A percentile compares a stretch with the other conserved stretches of the same genome.
These are phyloP conservation scores for Hylodesmum podocarpum DNA, from an alignment of 306 rosid genomes.

Conservation along the genomic window DNA sequence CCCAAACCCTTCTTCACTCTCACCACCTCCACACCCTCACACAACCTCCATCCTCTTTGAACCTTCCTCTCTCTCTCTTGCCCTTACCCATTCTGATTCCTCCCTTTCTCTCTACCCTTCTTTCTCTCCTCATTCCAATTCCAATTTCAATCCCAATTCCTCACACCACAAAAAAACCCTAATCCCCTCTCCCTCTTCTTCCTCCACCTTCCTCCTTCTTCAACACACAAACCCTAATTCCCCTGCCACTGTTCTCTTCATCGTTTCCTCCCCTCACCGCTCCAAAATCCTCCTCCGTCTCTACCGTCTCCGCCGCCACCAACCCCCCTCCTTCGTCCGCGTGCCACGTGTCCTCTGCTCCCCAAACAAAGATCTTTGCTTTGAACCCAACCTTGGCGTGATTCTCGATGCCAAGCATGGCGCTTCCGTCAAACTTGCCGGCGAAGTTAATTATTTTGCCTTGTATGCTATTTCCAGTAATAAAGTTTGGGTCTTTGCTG, in stretches of 20 bases:
- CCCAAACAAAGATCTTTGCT: conserved; percentile 41
- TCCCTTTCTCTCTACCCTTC: conserved; percentile 82
- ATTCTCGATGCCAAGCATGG: conserved; percentile 67
- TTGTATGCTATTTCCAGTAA: conserved; percentile 57
- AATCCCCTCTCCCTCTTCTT: conserved; percentile 70
- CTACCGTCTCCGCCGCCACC: conserved; percentile 36
- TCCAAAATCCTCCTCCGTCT: conserved; percentile 72
- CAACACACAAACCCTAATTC: conserved; percentile 45
- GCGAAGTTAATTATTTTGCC: conserved; percentile 76
- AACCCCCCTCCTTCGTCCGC: conserved; percentile 38
- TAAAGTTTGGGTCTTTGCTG: conserved; percentile 66
- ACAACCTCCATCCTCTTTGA: conserved; percentile 71
- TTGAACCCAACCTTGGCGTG: conserved; percentile 55
- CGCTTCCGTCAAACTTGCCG: conserved; percentile 58
- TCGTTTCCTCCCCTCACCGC: conserved; percentile 59
- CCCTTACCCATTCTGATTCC: conserved; percentile 85
- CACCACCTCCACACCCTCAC: conserved; percentile 38
- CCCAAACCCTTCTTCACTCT: conserved; percentile 51
- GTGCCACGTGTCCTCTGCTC: conserved; percentile 45
- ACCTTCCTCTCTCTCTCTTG: conserved; percentile 70
- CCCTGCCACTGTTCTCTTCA: conserved; percentile 48
- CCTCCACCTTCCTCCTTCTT: conserved; percentile 76
- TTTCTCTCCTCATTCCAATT: conserved; percentile 38
- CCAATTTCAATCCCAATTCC: conserved; percentile 43
- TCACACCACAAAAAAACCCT: conserved; percentile 58